Evolutionary conservation across 352 stramenopile species (phyloP), one percentile per base, ranked within the genome.

Genomic region (Globisporangium parvum): DNA sequence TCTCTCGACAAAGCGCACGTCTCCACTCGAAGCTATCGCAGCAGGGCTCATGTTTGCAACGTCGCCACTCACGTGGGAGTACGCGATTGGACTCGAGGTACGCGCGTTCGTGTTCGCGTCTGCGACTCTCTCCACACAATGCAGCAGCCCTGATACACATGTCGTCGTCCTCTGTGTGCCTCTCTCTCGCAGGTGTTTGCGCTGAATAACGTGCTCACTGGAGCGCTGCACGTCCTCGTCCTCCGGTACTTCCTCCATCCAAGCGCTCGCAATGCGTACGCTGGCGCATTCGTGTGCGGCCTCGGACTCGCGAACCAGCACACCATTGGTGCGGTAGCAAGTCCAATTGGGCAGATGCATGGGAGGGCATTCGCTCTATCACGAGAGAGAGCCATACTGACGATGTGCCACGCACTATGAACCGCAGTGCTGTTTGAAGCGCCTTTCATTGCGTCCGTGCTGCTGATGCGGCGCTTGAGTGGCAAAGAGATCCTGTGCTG

Each of bases 271-370:
- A 70, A 65, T 44, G 73, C 66, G 0, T 71, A 53, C 14, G 33
- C 71, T 28, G 93, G 90, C 10, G 90, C 92, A 1, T 80, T 96
- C 23, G 35, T 97, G 3, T 95, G 75, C 53, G 95, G 95, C 18
- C 67, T 98, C 14, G 88, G 85, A 17, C 69, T 98, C 14, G 80
- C 77, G 47, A 98, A 98, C 65, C 95, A 98, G 69, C 95, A 98
- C 62, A 98, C 92, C 0, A 87, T 91, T 3, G 62, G 71, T 80
- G 55, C 21, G 41, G 26, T 15, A 44, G 3, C 6, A 44, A n/a
- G n/a, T n/a, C n/a, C n/a, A n/a, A n/a, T n/a, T n/a, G n/a, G n/a
- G n/a, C n/a, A n/a, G n/a, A n/a, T n/a, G n/a, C n/a, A n/a, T n/a
- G n/a, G n/a, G n/a, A n/a, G n/a, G n/a, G n/a, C n/a, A n/a, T n/a